Base-by-base conservation (phyloP, 2,329 filamentous ascomycete species). In the Cytospora piceicola region DNA sequence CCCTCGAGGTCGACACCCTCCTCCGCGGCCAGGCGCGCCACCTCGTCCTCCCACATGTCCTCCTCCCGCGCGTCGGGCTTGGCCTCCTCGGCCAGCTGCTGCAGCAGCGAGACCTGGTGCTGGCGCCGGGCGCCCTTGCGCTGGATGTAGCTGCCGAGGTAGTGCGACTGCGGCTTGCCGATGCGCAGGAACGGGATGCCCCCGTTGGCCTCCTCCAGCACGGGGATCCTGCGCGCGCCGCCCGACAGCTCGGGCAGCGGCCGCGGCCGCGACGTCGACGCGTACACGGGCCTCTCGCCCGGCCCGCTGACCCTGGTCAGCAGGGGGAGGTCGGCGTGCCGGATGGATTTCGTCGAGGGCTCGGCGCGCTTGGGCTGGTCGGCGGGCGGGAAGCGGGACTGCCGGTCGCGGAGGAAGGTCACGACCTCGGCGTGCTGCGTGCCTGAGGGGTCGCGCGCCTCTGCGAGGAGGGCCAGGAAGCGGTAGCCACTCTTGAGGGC, bases 401-500 rank as follows among this genome's bases (percentile, higher is more conserved):
- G 65, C 60, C 73, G 70, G 63, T 76, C 67, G 66, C 73, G 74
- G 27, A 86, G 75, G 71, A 82, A 78, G 51, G 70, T 24, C 6
- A 82, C 49, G 54, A 87, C 70, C 24, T 79, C 75, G 58, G 69
- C 62, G 71, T 84, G 75, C 64, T 83, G 79, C 12, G 74, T 71
- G 49, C 75, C 77, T 0, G 76, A 71, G n/a, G 77, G 53, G 63
- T 69, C 64, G 71, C 79, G 75, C 17, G 80, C 76, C 71, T 77
- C 73, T 66, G 72, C 68, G 57, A 83, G 70, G 67, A 83, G 68
- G 69, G 75, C 71, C 15, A 84, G 76, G 68, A 79, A 82, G 77
- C 81, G 70, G 52, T 94, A 94, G 29, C 91, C 92, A 30, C 85
- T 84, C 39, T 84, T 78, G 71, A 94, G 85, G 9, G 87, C 84